These are phyloP conservation scores for Ganoderma sinense DNA, from an alignment of 1,284 basidiomycete genomes.

Conservation along the genomic window DNA sequence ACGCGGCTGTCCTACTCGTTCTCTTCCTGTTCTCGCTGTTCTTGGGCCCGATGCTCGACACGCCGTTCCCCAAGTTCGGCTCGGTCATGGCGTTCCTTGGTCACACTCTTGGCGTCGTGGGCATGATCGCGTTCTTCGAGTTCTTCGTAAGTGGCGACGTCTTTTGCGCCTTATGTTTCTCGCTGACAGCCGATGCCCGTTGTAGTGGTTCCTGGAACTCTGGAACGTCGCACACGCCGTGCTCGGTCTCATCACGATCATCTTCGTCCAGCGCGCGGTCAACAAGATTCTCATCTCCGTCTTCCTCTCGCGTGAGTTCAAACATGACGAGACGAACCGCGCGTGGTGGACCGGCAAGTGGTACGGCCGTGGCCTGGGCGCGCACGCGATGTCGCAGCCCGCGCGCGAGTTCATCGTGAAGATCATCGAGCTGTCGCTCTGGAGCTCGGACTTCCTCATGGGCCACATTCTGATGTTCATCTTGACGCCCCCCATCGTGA, in stretches of 20 bases:
- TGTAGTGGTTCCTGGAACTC: slow-evolving; percentile 91
- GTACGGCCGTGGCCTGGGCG: slow-evolving; percentile 92
- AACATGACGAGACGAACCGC: slow-evolving; percentile 96
- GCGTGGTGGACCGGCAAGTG: slow-evolving; percentile 98
- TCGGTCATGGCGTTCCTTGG: slow-evolving; percentile 90
- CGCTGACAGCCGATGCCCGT: slow-evolving; percentile 23
- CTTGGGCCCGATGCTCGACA: slow-evolving; percentile 91
- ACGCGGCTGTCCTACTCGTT: slow-evolving; percentile 86
- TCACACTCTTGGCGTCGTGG: slow-evolving; percentile 82
- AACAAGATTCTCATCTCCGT: slow-evolving; percentile 93
- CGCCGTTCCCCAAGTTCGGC: slow-evolving; percentile 86
- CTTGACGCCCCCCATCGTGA: slow-evolving; percentile 74
- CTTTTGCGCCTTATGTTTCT: slow-evolving; percentile 1
- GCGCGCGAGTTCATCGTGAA: slow-evolving; percentile 91
- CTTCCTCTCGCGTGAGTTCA: slow-evolving; percentile 95
- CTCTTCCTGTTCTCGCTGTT: slow-evolving; percentile 93
- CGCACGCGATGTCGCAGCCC: slow-evolving; percentile 89
- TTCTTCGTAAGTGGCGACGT: slow-evolving; percentile 72
- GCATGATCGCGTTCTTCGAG: slow-evolving; percentile 93
- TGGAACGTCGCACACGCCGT: slow-evolving; percentile 95
- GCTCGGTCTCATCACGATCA: slow-evolving; percentile 86
- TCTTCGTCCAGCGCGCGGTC: slow-evolving; percentile 88
- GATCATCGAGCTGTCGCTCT: slow-evolving; percentile 83
- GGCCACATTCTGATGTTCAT: slow-evolving; percentile 78
- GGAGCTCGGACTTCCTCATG: slow-evolving; percentile 79